phyloP scores from a whole-genome alignment of 805 yeast species.

The Nakazawaea ishiwadae region DNA sequence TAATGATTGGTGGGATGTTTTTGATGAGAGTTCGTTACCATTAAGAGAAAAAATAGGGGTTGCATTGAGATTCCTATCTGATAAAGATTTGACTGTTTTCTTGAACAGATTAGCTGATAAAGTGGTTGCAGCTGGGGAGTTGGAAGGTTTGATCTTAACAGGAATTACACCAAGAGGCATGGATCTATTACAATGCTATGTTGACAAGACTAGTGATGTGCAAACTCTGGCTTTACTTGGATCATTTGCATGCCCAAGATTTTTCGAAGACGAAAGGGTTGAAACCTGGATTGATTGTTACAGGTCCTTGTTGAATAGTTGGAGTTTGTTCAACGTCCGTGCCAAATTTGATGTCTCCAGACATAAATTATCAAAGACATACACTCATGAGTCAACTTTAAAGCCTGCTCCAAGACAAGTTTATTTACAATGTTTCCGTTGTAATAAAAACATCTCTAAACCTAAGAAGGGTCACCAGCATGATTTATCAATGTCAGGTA shows the following conservation, averaged over 20 bases:
- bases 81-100: constrained; percentile 69
- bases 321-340: constrained; percentile 73
- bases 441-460: constrained; percentile 67
- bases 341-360: constrained; percentile 85
- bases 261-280: constrained; percentile 67
- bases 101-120: constrained; percentile 64
- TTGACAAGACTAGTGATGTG: constrained; percentile 83
- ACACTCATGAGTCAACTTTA: constrained; percentile 41
- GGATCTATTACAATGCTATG: constrained; percentile 78
- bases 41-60: constrained; percentile 86
- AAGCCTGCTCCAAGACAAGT: constrained; percentile 66
- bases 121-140: constrained; percentile 74
- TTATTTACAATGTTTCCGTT: constrained; percentile 72
- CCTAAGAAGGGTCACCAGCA: constrained; percentile 13
- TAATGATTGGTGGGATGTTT: constrained; percentile 93
- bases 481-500: constrained; percentile 15
- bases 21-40: constrained; percentile 86
- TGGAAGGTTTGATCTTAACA: constrained; percentile 85
- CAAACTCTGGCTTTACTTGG: constrained; percentile 87
- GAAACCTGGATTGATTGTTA: constrained; percentile 77
- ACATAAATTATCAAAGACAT: constrained; percentile 53
- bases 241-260: constrained; percentile 79
- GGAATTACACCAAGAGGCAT: constrained; percentile 89
- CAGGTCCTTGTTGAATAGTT: constrained; percentile 64
- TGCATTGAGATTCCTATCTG: constrained; percentile 81